Evolutionary conservation across 2,329 filamentous ascomycete genomes (phyloP), one percentile per base, ranked within the genome.

Genomic region (Hysterium pulicare): DNA sequence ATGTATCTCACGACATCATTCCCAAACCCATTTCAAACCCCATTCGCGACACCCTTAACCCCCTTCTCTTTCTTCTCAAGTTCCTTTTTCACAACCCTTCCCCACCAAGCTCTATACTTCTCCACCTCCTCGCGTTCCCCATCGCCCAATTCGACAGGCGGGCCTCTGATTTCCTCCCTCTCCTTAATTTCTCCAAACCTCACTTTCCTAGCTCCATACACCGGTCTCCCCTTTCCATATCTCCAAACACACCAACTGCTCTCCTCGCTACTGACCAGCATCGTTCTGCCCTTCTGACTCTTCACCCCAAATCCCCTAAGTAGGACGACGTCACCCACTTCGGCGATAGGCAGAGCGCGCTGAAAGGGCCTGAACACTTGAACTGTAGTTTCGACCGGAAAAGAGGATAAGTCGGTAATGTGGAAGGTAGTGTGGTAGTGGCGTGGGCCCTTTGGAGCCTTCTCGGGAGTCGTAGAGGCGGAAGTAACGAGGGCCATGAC

Each of bases 181-280:
- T 53, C 49, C 49, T 48, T 50, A 16, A 58, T 33, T 26, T 62
- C 64, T 28, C 57, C 61, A 41, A 54, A 62, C 19, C 46, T 41
- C 16, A 55, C 54, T 4, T 47, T 57, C 37, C 55, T 55, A 8
- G 38, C 42, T 0, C 59, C 61, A 59, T 56, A 64, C 15, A 54
- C 49, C 31, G 44, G 58, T 7, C 7, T 8, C 7, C 24, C 13
- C 48, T 51, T 61, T 0, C 51, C 55, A 40, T 54, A 71, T 3
- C 68, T 56, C 70, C 72, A 76, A 2, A 74, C 72, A 43, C 70
- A 73, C 73, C 73, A 76, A 2, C 60, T 62, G 40, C 69, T 71
- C 36, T 67, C 63, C 5, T 72, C 71, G 1, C 55, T 60, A 24
- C 69, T 73, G 7, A 69, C 39, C 7, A 76, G 37, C 33, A 41